Evolutionary conservation across 108 stramenopile genomes (phyloP), one percentile per base, ranked within the genome.

Genomic region (Conticribra guillardii): DNA sequence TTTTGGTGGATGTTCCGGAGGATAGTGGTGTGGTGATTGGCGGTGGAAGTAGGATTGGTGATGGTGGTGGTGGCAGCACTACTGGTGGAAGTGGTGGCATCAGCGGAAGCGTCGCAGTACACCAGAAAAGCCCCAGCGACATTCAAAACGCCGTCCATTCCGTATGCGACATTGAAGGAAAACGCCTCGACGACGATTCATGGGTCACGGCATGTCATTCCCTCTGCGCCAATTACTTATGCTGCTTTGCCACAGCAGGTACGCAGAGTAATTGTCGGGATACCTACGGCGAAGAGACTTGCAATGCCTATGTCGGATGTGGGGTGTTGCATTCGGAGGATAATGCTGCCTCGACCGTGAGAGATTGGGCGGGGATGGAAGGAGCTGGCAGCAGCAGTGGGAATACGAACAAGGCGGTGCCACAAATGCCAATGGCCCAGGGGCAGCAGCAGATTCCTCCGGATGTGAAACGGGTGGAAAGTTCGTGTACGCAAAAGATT

Each of bases 191-290:
- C 18, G 63, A 59, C 32, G 64, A 57, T 15, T 46, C 73, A 15
- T 74, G 64, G 73, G 64, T 74, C 18, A 5, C 64, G 1, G 33
- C 24, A 1, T 74, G 73, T 54, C 73, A 66, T 28, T 62, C 41
- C n/a, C 45, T 74, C 15, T 74, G 73, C 34, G 73, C 73, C 44
- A 47, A 65, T 47, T 56, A 60, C 53, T 32, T 74, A 21, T 74
- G 73, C 31, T 74, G 73, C 31, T 65, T 65, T 28, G 27, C 62
- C 26, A 60, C 64, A 4, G 62, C 54, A 1, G 73, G 73, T 27
- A 65, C 64, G 3, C 26, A 29, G 30, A 59, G 56, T n/a, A 64
- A 65, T 53, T 74, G 73, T 59, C 55, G 56, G 17, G 57, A 74
- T 55, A 1, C 30, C 5, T 45, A 66, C 23, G 61, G 55, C n/a